Percentiles rank a stretch among this genome's conserved stretches.
phyloP scores from a whole-genome alignment of 768 basidiomycete genomes.

The Xerocomus potaroensis region DNA sequence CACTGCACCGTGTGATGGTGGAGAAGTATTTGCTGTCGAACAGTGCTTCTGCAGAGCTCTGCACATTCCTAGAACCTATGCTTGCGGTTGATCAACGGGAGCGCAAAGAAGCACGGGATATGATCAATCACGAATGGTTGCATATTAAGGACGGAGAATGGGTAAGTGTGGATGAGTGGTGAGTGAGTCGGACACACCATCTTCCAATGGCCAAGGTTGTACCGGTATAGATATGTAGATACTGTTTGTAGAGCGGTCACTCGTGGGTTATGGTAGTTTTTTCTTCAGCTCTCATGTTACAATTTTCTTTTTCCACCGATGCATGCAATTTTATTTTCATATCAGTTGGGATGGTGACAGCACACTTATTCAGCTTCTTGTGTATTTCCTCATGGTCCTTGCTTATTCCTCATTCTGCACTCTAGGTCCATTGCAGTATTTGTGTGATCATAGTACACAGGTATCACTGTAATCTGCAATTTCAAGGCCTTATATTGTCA shows the following conservation, averaged over 20 bases:
- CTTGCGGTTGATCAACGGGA: conserved; percentile 63
- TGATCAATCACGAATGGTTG: conserved; percentile 77
- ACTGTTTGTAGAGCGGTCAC: conserved; percentile 2
- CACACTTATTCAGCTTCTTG: no score
- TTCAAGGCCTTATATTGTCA: conserved; percentile 1
- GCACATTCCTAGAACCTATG: conserved; percentile 73
- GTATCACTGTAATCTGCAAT: no score
- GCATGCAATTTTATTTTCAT: not conserved
- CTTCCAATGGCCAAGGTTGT: not conserved
- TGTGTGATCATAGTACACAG: no score
- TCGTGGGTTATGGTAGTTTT: conserved; percentile 1
- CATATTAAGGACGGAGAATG: conserved; percentile 33
- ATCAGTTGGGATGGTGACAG: no score
- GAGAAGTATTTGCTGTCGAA: conserved; percentile 82
- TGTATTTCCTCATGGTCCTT: no score
- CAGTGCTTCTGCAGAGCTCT: conserved; percentile 53
- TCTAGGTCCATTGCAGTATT: no score
- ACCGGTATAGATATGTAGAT: conserved; percentile 9
- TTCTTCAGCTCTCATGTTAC: conserved; percentile 7
- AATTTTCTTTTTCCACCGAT: not conserved
- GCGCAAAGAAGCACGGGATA: conserved; percentile 66
- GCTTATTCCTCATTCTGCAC: no score
- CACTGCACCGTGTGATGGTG: conserved; percentile 75
- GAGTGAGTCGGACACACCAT: conserved; percentile 5
- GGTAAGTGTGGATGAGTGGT: conserved; percentile 29